Evolutionary conservation across 2,329 filamentous ascomycete species (phyloP).

Genomic region (Cladophialophora chaetospira): DNA sequence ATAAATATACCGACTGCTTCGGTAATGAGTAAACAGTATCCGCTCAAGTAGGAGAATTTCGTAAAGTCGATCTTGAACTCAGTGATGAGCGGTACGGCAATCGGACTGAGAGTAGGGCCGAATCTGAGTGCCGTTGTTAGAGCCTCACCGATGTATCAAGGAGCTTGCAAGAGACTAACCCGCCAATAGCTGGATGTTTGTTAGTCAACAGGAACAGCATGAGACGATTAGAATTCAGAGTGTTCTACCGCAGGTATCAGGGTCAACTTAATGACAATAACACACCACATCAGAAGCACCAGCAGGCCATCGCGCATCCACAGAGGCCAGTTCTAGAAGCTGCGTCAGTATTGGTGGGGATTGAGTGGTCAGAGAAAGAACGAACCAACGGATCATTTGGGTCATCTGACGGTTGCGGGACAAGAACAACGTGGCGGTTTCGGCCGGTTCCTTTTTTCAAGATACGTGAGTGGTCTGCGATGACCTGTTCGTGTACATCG

Average conservation of each 20-base stretch:
- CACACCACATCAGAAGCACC: no score
- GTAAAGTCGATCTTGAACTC: constrained; percentile 13
- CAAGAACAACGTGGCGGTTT: constrained; percentile 12
- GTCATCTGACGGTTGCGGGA: constrained; percentile 9
- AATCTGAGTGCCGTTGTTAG: not conserved
- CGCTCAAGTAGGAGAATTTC: constrained; percentile 3
- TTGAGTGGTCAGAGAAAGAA: no score
- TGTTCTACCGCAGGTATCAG: no score
- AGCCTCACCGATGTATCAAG: not conserved
- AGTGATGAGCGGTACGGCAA: constrained; percentile 40
- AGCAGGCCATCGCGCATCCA: constrained; percentile 9
- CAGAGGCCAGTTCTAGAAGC: constrained; percentile 11
- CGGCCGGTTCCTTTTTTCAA: constrained; percentile 14
- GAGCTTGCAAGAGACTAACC: not conserved
- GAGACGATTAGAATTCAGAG: no score
- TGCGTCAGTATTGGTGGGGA: no score
- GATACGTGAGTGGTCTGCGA: no score
- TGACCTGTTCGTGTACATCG: no score
- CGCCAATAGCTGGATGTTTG: not conserved
- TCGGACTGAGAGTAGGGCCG: constrained; percentile 20
- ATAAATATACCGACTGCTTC: constrained; percentile 16
- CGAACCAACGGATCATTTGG: constrained; percentile 11
- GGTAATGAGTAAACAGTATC: constrained; percentile 6
- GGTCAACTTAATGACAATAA: no score
- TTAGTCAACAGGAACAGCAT: not conserved